Percentiles rank a stretch among this genome's conserved stretches.
Evolutionary conservation across 305 asterid species (phyloP).

Genomic region (Stenogyne calaminthoides): DNA sequence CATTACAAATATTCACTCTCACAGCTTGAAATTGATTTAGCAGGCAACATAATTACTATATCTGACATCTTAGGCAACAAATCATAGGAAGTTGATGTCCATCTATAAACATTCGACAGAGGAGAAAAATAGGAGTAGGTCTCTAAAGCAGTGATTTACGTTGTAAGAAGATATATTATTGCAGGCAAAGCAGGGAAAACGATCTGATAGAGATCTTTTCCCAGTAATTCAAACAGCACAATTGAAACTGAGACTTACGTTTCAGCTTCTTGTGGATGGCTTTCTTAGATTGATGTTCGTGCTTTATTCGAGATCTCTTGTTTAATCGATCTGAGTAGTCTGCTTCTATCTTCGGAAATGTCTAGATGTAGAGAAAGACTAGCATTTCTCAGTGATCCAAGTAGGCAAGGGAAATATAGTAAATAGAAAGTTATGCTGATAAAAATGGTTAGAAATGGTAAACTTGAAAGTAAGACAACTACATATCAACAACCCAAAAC

Average conservation of each 20-base stretch:
- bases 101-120: neutral
- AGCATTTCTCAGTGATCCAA: conserved; percentile 16
- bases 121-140: neutral
- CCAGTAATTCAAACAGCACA: neutral
- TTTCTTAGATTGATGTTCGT: conserved; percentile 55
- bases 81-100: neutral
- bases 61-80: neutral
- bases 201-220: conserved; percentile 17
- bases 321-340: conserved; percentile 46
- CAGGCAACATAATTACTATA: neutral
- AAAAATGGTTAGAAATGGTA: conserved; percentile 5
- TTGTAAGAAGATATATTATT: neutral
- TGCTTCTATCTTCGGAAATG: conserved; percentile 42
- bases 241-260: conserved; percentile 49
- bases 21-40: neutral
- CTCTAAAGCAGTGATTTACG: neutral
- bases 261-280: conserved; percentile 53
- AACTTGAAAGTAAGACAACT: conserved; percentile 20
- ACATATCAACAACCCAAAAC: neutral
- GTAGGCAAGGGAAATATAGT: conserved; percentile 3
- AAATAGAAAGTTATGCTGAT: conserved; percentile 12
- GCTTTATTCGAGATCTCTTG: conserved; percentile 55
- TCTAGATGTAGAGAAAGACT: conserved; percentile 29
- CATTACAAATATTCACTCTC: neutral
- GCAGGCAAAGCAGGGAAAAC: neutral